Base-by-base conservation (phyloP, 148 eudicot species). In the Diospyros kaki region DNA sequence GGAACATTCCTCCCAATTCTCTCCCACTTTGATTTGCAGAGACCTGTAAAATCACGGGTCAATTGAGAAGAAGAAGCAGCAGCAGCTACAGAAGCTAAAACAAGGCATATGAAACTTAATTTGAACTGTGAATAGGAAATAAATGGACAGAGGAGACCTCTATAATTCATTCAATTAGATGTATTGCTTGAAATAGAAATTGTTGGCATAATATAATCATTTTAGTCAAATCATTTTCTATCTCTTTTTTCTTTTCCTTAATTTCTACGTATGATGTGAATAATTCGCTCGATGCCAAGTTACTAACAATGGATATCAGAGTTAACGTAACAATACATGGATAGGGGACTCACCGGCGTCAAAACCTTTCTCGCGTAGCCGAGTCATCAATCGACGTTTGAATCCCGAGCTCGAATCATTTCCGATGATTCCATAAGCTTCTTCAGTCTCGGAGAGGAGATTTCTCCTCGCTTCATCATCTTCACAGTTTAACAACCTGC, bases 11-110 rank as follows among this genome's bases (percentile, higher is more conserved):
- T 64, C 2, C 87, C 86, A 0, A 69, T 83, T 77, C 80, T 90
- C 68, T 82, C 91, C 98, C 98, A 93, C 60, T 90, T 83, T 12
- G 97, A 89, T 76, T 91, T 91, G 98, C 98, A 93, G 7, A 89
- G 81, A 8, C 97, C 97, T 93, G 79, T 41, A 69, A 43, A 17
- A 6, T 2, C 2, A 41, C 28, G 3, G 5, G 6, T 3, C 0
- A 2, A 38, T 6, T 48, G 4, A 60, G 53, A 15, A 17, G 38
- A 28, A 28, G 28, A 28, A 28, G 28, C 28, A 28, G 28, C 28
- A 28, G 28, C 28, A 28, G 28, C 28, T 28, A 0, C 28, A 28
- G 28, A 28, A 28, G 28, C 28, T 28, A 28, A 28, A 28, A 28
- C 0, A 28, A 28, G 28, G 28, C 28, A 28, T 28, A 28, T 28